Base-by-base conservation (phyloP, 495 filamentous ascomycete species). In the Annulohypoxylon moriforme region DNA sequence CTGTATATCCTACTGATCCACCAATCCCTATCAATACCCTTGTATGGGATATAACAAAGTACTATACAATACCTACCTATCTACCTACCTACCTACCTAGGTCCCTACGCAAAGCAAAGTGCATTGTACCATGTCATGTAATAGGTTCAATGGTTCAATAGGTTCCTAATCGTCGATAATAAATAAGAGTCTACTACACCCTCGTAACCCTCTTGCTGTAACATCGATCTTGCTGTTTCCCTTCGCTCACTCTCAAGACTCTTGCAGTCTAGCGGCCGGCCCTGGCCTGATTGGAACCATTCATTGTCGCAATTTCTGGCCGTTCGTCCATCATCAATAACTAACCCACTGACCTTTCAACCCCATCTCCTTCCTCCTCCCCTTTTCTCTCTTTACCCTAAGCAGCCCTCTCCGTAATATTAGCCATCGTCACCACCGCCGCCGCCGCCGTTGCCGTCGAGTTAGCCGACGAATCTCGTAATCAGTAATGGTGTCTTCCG, bases 401-500 rank as follows among this genome's bases (percentile, higher is more conserved):
- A 22, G 1, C 20, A 16, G 4, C 1, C 22, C 46, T 27, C 36
- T 61, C 6, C 18, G 34, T 10, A 50, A 47, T 58, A 70, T 56
- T 36, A 31, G 8, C 57, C 57, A 49, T 46, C 25, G 11, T 13
- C 36, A 3, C 36, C 36, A 14, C 60, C 58, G 36, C 64, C 59
- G 29, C 16, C 25, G 52, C 25, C 44, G 42, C 20, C 16, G 38
- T 14, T 16, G 33, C 40, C 60, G 50, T 33, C 71, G 11, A 49
- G 38, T 61, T 20, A 67, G 22, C 55, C 67, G 31, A 66, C 64
- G 58, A 29, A 53, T 34, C 42, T 47, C 60, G 40, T 31, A 34
- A 55, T 42, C 29, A 58, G 40, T 60, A 62, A 81, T 80, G 79
- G 75, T 73, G 33, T 72, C 73, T 34, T 64, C 72, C 65, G 79